Evolutionary conservation across 2,329 filamentous ascomycete genomes (phyloP), one percentile per base, ranked within the genome.

Genomic region (Alternaria sp.): DNA sequence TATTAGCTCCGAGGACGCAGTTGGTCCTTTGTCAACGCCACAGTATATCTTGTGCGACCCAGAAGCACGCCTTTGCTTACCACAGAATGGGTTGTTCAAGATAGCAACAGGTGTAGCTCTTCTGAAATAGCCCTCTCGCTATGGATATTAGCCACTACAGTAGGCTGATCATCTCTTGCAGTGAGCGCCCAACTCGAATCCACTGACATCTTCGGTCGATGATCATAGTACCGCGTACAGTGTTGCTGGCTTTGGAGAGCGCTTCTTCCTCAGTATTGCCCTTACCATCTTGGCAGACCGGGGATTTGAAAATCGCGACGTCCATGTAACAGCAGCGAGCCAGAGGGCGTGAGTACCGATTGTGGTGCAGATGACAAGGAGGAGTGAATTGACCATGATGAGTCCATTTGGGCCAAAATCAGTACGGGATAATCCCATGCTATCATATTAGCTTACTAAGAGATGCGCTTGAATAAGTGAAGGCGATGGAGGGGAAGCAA

Each of bases 221-320:
- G 23, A 44, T 44, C n/a, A 3, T 3, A 44, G 40, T 44, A n/a
- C 40, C 40, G n/a, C 40, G 23, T 29, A 44, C 24, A 13, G 40
- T 44, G 14, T 28, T 28, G 40, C 40, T 44, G 24, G 40, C 40
- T 44, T 44, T 44, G 40, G 40, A 44, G 40, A 44, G 40, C 23
- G 40, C 40, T 44, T 44, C 40, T 44, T 23, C 40, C 28, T 44
- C 40, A 28, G 40, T 44, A n/a, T 44, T 44, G 40, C 40, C 40
- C 24, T 44, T 44, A 11, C 40, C 40, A 4, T 28, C 24, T 44
- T 44, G 40, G 40, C 40, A 44, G 26, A 28, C 28, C 24, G 40
- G 40, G 40, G 40, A 44, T 28, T 3, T 44, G 10, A 44, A 44
- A 28, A 44, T 44, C 23, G 40, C 40, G 1, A 23, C 28, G 3